phyloP scores from a whole-genome alignment of 2,329 filamentous ascomycete genomes.

The Cephalotrichum gorgonifer region DNA sequence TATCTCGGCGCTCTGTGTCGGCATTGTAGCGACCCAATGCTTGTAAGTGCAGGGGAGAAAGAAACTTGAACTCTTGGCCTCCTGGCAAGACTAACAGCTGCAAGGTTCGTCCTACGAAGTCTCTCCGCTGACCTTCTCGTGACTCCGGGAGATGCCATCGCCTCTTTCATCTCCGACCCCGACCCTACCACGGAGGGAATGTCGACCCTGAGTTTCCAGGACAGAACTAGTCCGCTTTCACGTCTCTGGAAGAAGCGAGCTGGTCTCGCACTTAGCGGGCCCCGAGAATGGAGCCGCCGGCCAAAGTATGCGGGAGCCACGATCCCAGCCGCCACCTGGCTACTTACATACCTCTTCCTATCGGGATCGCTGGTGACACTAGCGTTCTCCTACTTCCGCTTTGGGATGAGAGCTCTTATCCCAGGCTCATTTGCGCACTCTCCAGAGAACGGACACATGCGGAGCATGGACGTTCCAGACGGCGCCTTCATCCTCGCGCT shows the following conservation, averaged over 20 bases:
- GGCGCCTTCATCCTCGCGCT: conserved; percentile 10
- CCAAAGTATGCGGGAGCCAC: conserved; percentile 31
- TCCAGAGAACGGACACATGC: conserved; percentile 3
- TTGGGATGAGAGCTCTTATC: conserved; percentile 22
- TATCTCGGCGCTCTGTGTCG: conserved; percentile 1
- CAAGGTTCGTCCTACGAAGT: conserved; percentile 1
- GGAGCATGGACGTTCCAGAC: conserved; percentile 19
- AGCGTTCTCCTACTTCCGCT: conserved; percentile 22
- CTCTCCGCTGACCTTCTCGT: conserved; percentile 24
- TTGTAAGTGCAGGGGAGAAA: too few species aligned
- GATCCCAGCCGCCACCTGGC: conserved; percentile 27
- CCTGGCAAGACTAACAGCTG: background rate
- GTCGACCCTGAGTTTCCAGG: conserved; percentile 9
- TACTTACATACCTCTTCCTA: conserved; percentile 10
- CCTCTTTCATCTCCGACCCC: conserved; percentile 35
- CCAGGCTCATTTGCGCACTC: conserved; percentile 10
- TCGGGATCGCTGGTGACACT: conserved; percentile 14
- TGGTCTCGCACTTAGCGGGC: conserved; percentile 15
- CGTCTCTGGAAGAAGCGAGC: conserved; percentile 18
- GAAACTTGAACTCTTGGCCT: background rate
- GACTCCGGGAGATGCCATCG: conserved; percentile 38
- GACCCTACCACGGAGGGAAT: conserved; percentile 30
- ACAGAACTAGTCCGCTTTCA: background rate
- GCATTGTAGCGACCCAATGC: background rate
- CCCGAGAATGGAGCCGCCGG: conserved; percentile 34